A percentile compares a stretch with the other conserved stretches of the same genome.
Evolutionary conservation across 2,329 filamentous ascomycete species (phyloP).

Genomic region (Monilinia fructicola): DNA sequence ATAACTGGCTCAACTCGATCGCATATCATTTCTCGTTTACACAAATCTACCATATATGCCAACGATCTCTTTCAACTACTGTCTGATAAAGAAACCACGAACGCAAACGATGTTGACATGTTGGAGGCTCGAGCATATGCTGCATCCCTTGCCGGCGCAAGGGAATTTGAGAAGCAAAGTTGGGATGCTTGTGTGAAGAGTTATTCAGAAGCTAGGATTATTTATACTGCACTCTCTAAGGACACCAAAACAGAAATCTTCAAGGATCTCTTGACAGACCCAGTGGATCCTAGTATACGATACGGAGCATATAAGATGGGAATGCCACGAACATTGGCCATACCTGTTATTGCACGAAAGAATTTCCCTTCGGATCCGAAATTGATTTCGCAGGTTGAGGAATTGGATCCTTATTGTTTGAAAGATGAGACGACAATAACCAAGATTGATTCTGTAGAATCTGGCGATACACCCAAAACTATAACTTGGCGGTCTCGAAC

Average conservation of each 20-base stretch:
- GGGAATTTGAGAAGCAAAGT: conserved; percentile 81
- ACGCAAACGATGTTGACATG: conserved; percentile 68
- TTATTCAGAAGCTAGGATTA: conserved; percentile 74
- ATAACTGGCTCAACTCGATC: conserved; percentile 77
- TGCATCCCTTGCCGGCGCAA: conserved; percentile 71
- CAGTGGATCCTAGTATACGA: conserved; percentile 88
- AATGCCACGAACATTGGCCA: conserved; percentile 79
- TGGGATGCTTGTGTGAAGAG: conserved; percentile 77
- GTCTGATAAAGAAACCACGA: conserved; percentile 59
- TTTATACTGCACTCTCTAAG: conserved; percentile 75
- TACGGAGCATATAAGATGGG: conserved; percentile 93
- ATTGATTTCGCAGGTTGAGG: conserved; percentile 66
- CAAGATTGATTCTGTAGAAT: conserved; percentile 51
- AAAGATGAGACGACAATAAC: conserved; percentile 54
- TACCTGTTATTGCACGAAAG: conserved; percentile 74
- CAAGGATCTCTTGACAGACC: conserved; percentile 81
- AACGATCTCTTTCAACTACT: conserved; percentile 66
- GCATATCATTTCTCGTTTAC: conserved; percentile 84
- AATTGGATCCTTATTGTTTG: conserved; percentile 67
- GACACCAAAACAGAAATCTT: conserved; percentile 72
- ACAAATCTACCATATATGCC: conserved; percentile 74
- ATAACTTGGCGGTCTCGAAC: conserved; percentile 84
- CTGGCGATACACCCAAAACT: conserved; percentile 64
- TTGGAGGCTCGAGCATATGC: conserved; percentile 86
- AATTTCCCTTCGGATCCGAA: conserved; percentile 69